Evolutionary conservation across 192 early-diverging fungal species (phyloP).

Genomic region (Backusella macrospora): DNA sequence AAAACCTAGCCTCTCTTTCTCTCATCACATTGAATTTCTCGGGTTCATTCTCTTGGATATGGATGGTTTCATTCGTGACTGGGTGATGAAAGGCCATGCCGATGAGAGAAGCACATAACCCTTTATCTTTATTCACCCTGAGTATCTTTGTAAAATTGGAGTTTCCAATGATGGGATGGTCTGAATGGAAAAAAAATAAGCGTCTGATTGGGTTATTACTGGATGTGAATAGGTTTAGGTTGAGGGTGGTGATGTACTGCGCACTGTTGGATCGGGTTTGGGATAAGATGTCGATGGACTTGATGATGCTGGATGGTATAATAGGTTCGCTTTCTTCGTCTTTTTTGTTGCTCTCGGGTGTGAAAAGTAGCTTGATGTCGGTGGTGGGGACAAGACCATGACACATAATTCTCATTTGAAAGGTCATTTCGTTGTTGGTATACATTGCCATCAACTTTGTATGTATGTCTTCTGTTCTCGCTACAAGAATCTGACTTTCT

Average conservation of each 20-base stretch:
- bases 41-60: slow-evolving; percentile 45
- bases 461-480: slow-evolving; percentile 40
- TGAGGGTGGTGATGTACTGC: slow-evolving; percentile 37
- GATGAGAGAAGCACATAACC: slow-evolving; percentile 51
- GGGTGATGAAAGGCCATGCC: slow-evolving; percentile 51
- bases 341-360: slow-evolving; percentile 17
- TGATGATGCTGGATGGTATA: slow-evolving; percentile 14
- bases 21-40: slow-evolving; percentile 59
- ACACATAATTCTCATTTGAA: slow-evolving; percentile 42
- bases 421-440: slow-evolving; percentile 29
- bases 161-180: slow-evolving; percentile 58
- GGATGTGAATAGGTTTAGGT: slow-evolving; percentile 31
- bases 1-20: slow-evolving; percentile 60
- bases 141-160: slow-evolving; percentile 56
- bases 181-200: slow-evolving; percentile 43
- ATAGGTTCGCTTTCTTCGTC: slow-evolving; percentile 3
- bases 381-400: slow-evolving; percentile 42
- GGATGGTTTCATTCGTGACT: slow-evolving; percentile 5
- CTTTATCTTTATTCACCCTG: slow-evolving; percentile 61
- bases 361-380: not conserved
- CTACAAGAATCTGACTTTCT: slow-evolving; percentile 39
- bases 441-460: slow-evolving; percentile 38
- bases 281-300: slow-evolving; percentile 24
- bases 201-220: slow-evolving; percentile 54
- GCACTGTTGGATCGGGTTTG: slow-evolving; percentile 45